Base-by-base conservation (phyloP, 2,329 filamentous ascomycete species). In the Ilyonectria robusta region DNA sequence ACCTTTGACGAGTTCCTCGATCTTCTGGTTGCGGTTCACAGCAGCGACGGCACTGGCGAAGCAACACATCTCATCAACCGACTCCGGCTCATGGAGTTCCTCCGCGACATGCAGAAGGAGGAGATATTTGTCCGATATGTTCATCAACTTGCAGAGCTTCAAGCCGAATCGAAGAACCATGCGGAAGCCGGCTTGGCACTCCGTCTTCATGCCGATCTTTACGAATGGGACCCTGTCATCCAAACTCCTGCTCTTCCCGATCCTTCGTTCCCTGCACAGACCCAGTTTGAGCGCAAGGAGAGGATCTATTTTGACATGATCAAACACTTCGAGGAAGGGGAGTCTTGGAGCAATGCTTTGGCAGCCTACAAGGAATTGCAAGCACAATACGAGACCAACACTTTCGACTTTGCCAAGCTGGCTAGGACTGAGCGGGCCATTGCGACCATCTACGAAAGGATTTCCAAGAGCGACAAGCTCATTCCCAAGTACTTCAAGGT, bases 61-160 rank as follows among this genome's bases (percentile, higher is more conserved):
- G 91, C 93, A 1, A 92, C 92, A 8, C 90, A 93, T 67, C 93
- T 97, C 70, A 93, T 97, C 80, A 94, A 98, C 79, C 94, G 94
- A 1, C 84, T 98, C 58, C 90, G 94, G 62, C 84, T 98, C 29
- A 98, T 98, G 95, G 94, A 98, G 74, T 98, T 98, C 81, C 87
- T 98, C 73, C 93, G 94, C 71, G 94, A 98, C 77, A 97, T 98
- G 92, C 93, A 97, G 72, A 97, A 97, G 77, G 94, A 97, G 78
- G 95, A 98, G 76, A 97, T 98, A 64, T 98, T 97, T 80, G 93
- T 97, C 70, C 92, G 94, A 71, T 98, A 98, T 76, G 95, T 98
- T 15, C 95, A 98, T 78, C 94, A 98, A 79, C 87, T 98, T 21
- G 93, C 94, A 2, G 84, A 90, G 44, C 84, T 96, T 13, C 95